Conservation (phyloP, 2,329 filamentous ascomycete species). For the Dendryphion nanum region DNA sequence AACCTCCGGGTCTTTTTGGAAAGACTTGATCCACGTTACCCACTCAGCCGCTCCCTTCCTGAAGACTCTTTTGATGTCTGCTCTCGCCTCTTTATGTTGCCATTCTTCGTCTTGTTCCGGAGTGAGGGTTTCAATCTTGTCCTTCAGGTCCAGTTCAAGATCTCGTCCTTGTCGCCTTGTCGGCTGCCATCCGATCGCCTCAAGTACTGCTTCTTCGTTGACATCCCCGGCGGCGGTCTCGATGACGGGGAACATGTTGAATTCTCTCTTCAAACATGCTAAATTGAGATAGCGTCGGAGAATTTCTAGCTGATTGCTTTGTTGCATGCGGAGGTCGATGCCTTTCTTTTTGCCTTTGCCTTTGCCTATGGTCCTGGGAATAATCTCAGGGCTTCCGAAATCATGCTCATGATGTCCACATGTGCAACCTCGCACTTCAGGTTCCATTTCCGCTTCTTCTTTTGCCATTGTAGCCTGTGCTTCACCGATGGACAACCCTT, state of each 20-base stretch:
- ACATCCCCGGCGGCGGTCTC: conserved; percentile 16
- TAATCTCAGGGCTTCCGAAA: conserved; percentile 7
- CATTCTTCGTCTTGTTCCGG: conserved; percentile 42
- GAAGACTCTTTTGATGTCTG: conserved; percentile 40
- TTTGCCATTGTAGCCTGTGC: neutral
- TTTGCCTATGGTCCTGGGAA: conserved; percentile 6
- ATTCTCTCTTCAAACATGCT: conserved; percentile 37
- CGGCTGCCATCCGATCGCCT: conserved; percentile 46
- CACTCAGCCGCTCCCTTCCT: conserved; percentile 43
- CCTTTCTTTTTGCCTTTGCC: conserved; percentile 13
- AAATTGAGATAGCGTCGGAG: conserved; percentile 41
- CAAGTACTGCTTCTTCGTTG: conserved; percentile 41
- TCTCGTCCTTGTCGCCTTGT: conserved; percentile 26
- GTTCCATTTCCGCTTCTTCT: too few relatives aligned
- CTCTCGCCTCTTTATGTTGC: conserved; percentile 42
- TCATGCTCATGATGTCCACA: conserved; percentile 14
- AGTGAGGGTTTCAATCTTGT: conserved; percentile 10
- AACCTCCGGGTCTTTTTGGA: conserved; percentile 40
- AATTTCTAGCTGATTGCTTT: conserved; percentile 35
- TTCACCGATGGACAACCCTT: conserved; percentile 25
- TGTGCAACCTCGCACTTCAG: conserved; percentile 11
- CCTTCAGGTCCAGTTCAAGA: conserved; percentile 36
- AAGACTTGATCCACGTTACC: conserved; percentile 40
- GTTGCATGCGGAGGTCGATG: conserved; percentile 38
- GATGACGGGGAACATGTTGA: conserved; percentile 34